A percentile compares a stretch with the other conserved stretches of the same genome.
These are phyloP conservation scores for Globisporangium nodosum DNA, from an alignment of 352 stramenopile species.

Conservation along the genomic window DNA sequence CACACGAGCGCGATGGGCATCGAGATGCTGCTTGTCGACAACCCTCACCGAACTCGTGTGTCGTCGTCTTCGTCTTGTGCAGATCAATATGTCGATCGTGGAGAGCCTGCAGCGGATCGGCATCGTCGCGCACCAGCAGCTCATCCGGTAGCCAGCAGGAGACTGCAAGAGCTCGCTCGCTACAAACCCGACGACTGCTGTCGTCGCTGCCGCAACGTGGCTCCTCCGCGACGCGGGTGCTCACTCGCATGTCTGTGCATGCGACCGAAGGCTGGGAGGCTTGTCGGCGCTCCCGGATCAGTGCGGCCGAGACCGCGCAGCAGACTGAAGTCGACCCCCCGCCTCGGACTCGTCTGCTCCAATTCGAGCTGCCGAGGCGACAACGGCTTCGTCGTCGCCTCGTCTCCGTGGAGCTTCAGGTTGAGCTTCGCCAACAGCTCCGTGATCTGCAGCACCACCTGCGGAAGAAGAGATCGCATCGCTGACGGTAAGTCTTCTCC, in stretches of 20 bases:
- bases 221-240: neutral
- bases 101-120: conserved; percentile 41
- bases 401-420: conserved; percentile 24
- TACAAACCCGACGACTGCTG: conserved; percentile 12
- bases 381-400: neutral
- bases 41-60: too few species aligned
- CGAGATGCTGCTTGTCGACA: too few species aligned
- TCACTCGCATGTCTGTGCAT: conserved; percentile 8
- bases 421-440: conserved; percentile 37
- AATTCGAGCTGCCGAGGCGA: conserved; percentile 1
- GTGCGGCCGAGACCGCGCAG: neutral
- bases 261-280: conserved; percentile 10
- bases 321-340: conserved; percentile 1
- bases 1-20: too few species aligned
- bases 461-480: neutral
- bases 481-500: neutral
- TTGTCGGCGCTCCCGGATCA: conserved; percentile 1
- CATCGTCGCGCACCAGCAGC: conserved; percentile 20
- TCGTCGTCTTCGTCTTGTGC: neutral
- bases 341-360: neutral
- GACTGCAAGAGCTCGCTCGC: too few species aligned
- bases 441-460: conserved; percentile 59
- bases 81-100: conserved; percentile 70
- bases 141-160: neutral
- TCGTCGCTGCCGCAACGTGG: conserved; percentile 12